Evolutionary conservation across 768 basidiomycete species (phyloP), one percentile per base, ranked within the genome.

Genomic region (Podaxis rugospora): DNA sequence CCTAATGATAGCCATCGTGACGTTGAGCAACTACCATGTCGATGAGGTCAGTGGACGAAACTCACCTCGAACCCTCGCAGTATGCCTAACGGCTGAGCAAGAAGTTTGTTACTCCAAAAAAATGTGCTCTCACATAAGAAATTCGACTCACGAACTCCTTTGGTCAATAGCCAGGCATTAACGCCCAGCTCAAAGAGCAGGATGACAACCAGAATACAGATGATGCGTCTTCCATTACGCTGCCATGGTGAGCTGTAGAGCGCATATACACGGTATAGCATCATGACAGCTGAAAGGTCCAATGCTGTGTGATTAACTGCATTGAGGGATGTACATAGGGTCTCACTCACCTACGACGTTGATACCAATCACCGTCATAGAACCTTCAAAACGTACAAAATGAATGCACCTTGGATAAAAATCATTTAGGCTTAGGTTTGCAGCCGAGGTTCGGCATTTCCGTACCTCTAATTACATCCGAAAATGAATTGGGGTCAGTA

Each of bases 141-240:
- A 28, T 13, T 1, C 1, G 25, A 69, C 83, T 10, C 62, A 88
- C 87, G 73, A 73, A 76, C 63, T 0, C 78, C 85, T 18, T 70
- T 64, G 23, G 76, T 76, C 23, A 89, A 71, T 18, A 88, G 70
- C 80, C 80, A 87, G 1, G 76, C 75, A 62, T 83, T 85, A 62
- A 83, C 67, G 2, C 64, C 68, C 16, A 80, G 70, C 70, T 82
- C 80, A 25, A 76, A 56, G 11, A 78, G 9, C 32, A 84, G 75
- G 4, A 86, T 47, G 42, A 67, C 6, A 53, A 69, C 67, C 57
- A 75, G 63, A 27, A 64, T 32, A 59, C 66, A 64, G 56, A 71
- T 57, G 35, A 76, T 66, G 66, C 69, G 68, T 39, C 18, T 18
- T 51, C 49, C 25, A 25, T 44, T 16, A 5, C 14, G 42, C 0